These are phyloP conservation scores for Musa balbisiana DNA, from an alignment of 202 grass and related monocot genomes.

Conservation along the genomic window DNA sequence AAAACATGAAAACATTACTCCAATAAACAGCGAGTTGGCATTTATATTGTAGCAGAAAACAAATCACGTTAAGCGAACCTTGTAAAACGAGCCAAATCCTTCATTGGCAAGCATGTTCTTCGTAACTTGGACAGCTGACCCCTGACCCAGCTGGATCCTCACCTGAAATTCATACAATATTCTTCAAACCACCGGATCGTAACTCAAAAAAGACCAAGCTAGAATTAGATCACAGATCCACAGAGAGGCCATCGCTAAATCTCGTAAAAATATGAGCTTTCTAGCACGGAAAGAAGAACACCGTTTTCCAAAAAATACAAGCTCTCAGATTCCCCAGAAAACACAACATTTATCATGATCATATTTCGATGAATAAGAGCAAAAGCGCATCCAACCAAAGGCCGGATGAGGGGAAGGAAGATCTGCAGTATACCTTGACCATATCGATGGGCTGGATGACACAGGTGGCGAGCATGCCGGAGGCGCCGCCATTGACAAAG, in stretches of 20 bases:
- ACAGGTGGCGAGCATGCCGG: slow-evolving; percentile 96
- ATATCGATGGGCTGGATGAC: slow-evolving; percentile 98
- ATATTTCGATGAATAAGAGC: neutral
- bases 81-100: slow-evolving; percentile 62
- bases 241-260: neutral
- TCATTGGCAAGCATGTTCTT: slow-evolving; percentile 86
- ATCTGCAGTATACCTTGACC: slow-evolving; percentile 57
- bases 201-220: neutral
- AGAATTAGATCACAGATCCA: slow-evolving; percentile 4
- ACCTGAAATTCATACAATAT: slow-evolving; percentile 35
- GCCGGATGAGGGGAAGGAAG: neutral
- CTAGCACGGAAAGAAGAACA: neutral
- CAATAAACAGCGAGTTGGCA: neutral
- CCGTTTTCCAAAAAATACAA: too few species aligned
- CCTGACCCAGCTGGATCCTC: slow-evolving; percentile 91
- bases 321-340: neutral
- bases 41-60: neutral
- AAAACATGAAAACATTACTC: neutral
- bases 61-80: slow-evolving; percentile 27
- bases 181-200: neutral
- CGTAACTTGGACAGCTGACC: slow-evolving; percentile 63
- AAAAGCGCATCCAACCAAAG: neutral
- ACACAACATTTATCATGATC: too few species aligned
- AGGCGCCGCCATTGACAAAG: slow-evolving; percentile 86
- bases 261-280: neutral